Base-by-base conservation (phyloP, 2,329 filamentous ascomycete species). In the Colletotrichum theobromicola region DNA sequence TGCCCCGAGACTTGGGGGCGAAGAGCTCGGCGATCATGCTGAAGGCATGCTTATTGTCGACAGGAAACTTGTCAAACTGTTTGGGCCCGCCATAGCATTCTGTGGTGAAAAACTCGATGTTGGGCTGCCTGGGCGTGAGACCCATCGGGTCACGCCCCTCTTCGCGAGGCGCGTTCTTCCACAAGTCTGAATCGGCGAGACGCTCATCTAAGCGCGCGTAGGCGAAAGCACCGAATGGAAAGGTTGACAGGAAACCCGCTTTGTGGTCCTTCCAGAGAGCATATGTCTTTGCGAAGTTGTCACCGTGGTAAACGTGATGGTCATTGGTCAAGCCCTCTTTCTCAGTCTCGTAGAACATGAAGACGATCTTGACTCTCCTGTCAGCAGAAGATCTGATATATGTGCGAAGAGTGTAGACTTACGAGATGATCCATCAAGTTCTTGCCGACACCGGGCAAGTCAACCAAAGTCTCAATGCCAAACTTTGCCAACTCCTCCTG, bases 141-240 rank as follows among this genome's bases (percentile, higher is more conserved):
- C 89, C 90, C 91, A 93, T 93, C 0, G 92, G 90, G 77, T 93
- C 92, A 6, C 91, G 88, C 5, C 88, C 89, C 30, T 85, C 80
- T 42, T 83, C 67, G 7, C 87, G 84, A 0, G 85, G 82, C 0
- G 90, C 88, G 6, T 85, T 82, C 4, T 84, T 84, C 91, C 91
- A 93, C 8, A 90, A 77, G 4, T 86, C 83, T 1, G 88, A 88
- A 76, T 90, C 84, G 60, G 86, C 82, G 1, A 93, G 86, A 8
- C 91, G 88, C 10, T 91, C 87, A 73, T 92, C 90, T 0, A 93
- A 84, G n/a, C 91, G 87, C 7, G 91, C 88, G 77, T 87, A 93
- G 13, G 88, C 90, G 67, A 93, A 92, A 13, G 87, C 86, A 53
- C 91, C 91, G 67, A 93, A 93, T 12, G 91, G 91, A 77, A 93